Conservation (phyloP, 805 yeast species). For the Candida koratica region DNA sequence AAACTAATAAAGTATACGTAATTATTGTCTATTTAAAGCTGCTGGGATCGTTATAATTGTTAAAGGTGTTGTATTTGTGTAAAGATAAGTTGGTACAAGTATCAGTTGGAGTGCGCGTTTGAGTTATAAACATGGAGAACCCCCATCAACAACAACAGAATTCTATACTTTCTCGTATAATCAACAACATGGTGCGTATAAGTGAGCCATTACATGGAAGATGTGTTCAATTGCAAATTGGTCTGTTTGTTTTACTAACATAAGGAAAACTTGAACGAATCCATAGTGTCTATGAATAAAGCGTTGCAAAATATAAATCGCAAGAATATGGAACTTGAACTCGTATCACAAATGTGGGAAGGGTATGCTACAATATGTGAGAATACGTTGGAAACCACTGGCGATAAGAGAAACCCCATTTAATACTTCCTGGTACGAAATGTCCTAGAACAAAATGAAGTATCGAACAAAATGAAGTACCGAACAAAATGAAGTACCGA, state of each 20-base stretch:
- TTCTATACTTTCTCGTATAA: constrained; percentile 70
- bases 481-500: too few species aligned
- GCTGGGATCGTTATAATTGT: too few species aligned
- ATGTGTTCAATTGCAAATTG: too few species aligned
- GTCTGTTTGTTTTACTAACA: constrained; percentile 7
- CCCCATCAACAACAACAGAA: constrained; percentile 83
- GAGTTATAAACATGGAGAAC: constrained; percentile 75
- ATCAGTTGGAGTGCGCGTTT: too few species aligned
- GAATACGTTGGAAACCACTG: constrained; percentile 65
- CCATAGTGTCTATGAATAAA: constrained; percentile 60
- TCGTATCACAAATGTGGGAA: constrained; percentile 75
- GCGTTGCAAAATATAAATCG: constrained; percentile 58
- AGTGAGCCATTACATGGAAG: not conserved
- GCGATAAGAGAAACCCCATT: constrained; percentile 54
- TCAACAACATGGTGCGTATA: constrained; percentile 65
- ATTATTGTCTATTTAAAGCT: too few species aligned
- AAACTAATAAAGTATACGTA: too few species aligned
- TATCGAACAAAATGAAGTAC: too few species aligned
- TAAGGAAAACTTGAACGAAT: constrained; percentile 68
- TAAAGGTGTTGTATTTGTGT: too few species aligned
- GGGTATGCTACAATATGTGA: constrained; percentile 67
- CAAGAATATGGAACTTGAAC: constrained; percentile 64
- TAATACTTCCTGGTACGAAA: constrained; percentile 55
- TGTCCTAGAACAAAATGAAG: constrained; percentile 80
- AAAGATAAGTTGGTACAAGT: too few species aligned